These are phyloP conservation scores for Isabelozyma rhagii DNA, from an alignment of 805 yeast genomes.

Conservation along the genomic window DNA sequence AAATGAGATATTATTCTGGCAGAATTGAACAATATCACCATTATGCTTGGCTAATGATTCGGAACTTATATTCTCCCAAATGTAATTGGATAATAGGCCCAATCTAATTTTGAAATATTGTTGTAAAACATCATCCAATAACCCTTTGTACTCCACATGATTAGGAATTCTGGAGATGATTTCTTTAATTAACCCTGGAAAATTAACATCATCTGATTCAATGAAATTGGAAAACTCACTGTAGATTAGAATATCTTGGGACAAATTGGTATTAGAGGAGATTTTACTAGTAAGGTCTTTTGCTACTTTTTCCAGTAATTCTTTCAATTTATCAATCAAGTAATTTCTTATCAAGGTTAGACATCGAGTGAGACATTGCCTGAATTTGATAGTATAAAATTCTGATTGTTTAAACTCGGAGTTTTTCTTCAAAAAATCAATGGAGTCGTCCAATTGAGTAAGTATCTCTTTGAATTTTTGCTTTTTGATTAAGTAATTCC, in stretches of 20 bases:
- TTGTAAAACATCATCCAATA: conserved; percentile 61
- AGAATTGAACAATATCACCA: conserved; percentile 50
- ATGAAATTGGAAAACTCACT: conserved; percentile 47
- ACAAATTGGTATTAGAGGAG: conserved; percentile 22
- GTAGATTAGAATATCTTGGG: conserved; percentile 63
- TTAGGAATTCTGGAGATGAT: conserved; percentile 34
- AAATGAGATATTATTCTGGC: conserved; percentile 60
- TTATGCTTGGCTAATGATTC: conserved; percentile 11
- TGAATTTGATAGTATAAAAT: conserved; percentile 64
- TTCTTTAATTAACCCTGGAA: conserved; percentile 32
- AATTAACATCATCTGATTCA: conserved; percentile 15
- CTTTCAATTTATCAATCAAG: conserved; percentile 43
- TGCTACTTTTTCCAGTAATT: conserved; percentile 17
- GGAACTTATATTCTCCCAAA: conserved; percentile 30
- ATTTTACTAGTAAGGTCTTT: conserved; percentile 17
- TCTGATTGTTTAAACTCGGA: conserved; percentile 62
- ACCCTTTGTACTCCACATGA: conserved; percentile 59
- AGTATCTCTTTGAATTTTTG: conserved; percentile 51
- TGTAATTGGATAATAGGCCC: conserved; percentile 43
- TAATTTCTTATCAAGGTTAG: conserved; percentile 72
- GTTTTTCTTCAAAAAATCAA: conserved; percentile 52
- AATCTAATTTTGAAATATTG: conserved; percentile 61
- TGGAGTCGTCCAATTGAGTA: conserved; percentile 59
- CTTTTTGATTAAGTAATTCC: conserved; percentile 61
- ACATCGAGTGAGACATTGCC: conserved; percentile 81